Evolutionary conservation across 1,284 basidiomycete genomes (phyloP), one percentile per base, ranked within the genome.

Genomic region (Fomitopsis pinicola): DNA sequence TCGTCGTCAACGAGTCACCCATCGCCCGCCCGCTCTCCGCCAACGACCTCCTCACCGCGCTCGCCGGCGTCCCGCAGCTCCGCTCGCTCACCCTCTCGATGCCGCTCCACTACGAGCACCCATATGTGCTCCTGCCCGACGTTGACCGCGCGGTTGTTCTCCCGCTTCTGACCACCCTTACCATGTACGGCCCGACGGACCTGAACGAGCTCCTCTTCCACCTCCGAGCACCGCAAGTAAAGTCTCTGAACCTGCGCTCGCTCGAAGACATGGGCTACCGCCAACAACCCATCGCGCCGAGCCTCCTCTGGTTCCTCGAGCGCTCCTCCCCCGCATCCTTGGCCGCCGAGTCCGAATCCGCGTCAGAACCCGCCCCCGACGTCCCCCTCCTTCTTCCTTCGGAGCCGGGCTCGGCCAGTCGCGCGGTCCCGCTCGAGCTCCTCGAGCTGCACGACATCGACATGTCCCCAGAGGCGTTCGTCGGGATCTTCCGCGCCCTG

Each of bases 371-470:
- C 33, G 6, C 30, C 50, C 35, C 50, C 33, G 12, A 9, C n/a
- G 50, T 33, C 14, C 5, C 6, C 26, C 28, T 28, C 22, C 9
- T 12, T 10, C 48, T 36, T 1, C n/a, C n/a, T 5, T 5, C 14
- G 7, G n/a, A 33, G n/a, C 2, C n/a, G 7, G 33, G 12, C 19
- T 8, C 7, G 26, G n/a, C 14, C 14, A 12, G 3, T 8, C 35
- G n/a, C 36, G 38, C 58, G 55, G 45, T 40, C 6, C 76, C 76
- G 7, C 70, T 87, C 58, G 73, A 80, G 59, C 63, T 79, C 17
- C 72, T 88, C 61, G 84, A 87, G 68, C 74, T 87, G 58, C 79
- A 84, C 66, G 84, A 87, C 71, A 72, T 84, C 63, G 78, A 84
- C 70, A 70, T 85, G 59, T 67, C 80, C 44, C 70, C 73, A 15